A percentile compares a stretch with the other conserved stretches of the same genome.
Conservation (phyloP, 805 yeast genomes). For the Kuraishia ogatae region DNA sequence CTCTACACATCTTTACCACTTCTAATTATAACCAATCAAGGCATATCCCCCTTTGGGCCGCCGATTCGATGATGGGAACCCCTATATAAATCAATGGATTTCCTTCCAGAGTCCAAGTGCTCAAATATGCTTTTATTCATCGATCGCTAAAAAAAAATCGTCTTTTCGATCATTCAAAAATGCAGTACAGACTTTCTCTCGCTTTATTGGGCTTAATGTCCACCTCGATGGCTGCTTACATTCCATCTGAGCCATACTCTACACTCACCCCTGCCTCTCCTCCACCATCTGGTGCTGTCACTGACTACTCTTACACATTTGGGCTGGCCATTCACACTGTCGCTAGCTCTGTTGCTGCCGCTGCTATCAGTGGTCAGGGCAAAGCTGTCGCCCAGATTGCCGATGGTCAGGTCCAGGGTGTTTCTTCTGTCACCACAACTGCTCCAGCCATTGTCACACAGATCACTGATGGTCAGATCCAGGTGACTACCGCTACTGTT, state of each 20-base stretch:
- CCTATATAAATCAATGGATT: neutral
- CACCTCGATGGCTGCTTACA: constrained; percentile 48
- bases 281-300: constrained; percentile 35
- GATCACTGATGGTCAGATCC: constrained; percentile 41
- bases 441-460: constrained; percentile 33
- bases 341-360: constrained; percentile 34
- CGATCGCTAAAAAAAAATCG: neutral
- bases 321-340: constrained; percentile 62
- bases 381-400: constrained; percentile 41
- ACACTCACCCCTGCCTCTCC: constrained; percentile 61
- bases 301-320: constrained; percentile 46
- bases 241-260: constrained; percentile 62
- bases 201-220: constrained; percentile 30
- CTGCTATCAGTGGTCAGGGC: constrained; percentile 18
- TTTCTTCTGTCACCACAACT: constrained; percentile 27
- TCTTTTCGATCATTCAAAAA: neutral
- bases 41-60: neutral
- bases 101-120: neutral
- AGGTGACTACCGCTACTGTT: constrained; percentile 20
- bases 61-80: neutral
- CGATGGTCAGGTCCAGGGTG: constrained; percentile 55
- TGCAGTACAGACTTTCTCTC: constrained; percentile 2
- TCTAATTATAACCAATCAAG: constrained; percentile 1
- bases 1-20: neutral
- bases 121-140: neutral